Conservation (phyloP, 495 filamentous ascomycete species). For the Neurospora discreta region DNA sequence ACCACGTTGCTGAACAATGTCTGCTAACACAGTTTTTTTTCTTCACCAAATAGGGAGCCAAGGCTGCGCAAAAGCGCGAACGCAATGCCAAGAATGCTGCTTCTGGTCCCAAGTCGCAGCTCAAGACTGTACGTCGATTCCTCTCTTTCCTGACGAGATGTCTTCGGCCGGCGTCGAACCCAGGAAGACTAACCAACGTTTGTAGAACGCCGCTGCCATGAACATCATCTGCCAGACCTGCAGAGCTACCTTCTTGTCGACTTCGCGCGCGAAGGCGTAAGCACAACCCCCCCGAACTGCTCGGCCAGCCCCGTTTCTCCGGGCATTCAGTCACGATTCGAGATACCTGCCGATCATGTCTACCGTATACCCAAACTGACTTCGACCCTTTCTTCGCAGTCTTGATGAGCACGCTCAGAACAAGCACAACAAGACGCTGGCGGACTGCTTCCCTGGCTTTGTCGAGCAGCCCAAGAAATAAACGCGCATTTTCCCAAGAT, state of each 20-base stretch:
- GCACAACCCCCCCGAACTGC: conserved; percentile 8
- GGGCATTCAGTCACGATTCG: neutral
- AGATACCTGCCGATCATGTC: neutral
- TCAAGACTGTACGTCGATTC: conserved; percentile 35
- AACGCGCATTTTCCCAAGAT: neutral
- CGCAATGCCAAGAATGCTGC: conserved; percentile 38
- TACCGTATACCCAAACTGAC: conserved; percentile 4
- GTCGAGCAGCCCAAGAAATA: conserved; percentile 1
- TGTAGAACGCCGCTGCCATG: conserved; percentile 40
- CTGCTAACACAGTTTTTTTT: neutral
- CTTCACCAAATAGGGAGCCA: conserved; percentile 34
- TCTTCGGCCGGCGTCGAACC: neutral
- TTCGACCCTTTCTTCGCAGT: conserved; percentile 5
- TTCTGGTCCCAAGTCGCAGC: conserved; percentile 43
- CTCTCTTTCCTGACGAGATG: neutral
- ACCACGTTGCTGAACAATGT: neutral
- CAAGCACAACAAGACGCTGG: conserved; percentile 42
- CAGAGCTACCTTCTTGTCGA: conserved; percentile 47
- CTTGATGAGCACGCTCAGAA: conserved; percentile 43
- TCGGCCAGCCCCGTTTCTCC: neutral
- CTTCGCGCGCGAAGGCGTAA: conserved; percentile 42
- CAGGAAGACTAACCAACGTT: neutral
- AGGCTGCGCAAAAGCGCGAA: conserved; percentile 47
- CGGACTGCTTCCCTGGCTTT: conserved; percentile 43
- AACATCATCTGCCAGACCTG: conserved; percentile 45